These are phyloP conservation scores for Cenchrus purpureus DNA, from an alignment of 176 grass and related monocot species.

Conservation along the genomic window DNA sequence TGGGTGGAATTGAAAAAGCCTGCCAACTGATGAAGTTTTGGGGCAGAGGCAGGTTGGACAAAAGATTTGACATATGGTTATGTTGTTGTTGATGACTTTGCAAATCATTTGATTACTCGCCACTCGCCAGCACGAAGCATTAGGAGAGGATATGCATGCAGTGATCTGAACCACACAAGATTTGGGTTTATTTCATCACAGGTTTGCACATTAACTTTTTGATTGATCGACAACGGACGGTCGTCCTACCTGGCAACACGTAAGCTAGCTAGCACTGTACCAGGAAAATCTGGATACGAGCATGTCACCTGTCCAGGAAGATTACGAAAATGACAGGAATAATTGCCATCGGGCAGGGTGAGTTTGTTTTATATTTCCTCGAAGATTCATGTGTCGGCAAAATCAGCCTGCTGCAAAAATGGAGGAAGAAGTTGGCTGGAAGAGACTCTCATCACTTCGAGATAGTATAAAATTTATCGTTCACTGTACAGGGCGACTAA, in stretches of 20 bases:
- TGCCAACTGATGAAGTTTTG: neutral
- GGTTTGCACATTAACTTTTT: neutral
- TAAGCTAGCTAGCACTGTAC: neutral
- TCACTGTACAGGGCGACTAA: neutral
- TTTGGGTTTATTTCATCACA: too few species aligned
- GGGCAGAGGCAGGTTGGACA: neutral
- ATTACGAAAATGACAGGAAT: slow-evolving; percentile 26
- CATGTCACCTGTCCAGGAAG: neutral
- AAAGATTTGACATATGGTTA: neutral
- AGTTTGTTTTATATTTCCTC: slow-evolving; percentile 11
- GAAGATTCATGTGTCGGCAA: slow-evolving; percentile 11
- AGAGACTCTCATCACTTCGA: neutral
- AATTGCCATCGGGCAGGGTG: neutral
- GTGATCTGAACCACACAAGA: neutral
- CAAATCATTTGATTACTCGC: neutral
- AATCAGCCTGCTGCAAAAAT: neutral
- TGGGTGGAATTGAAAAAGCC: too few species aligned
- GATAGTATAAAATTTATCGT: too few species aligned
- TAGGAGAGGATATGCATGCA: neutral
- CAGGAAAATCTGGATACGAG: neutral
- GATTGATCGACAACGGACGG: neutral
- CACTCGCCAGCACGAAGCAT: neutral
- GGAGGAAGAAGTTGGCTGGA: neutral
- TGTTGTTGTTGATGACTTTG: neutral
- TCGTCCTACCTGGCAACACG: slow-evolving; percentile 23